Evolutionary conservation across 75 land plant species (phyloP).

Genomic region (Pinus taeda): DNA sequence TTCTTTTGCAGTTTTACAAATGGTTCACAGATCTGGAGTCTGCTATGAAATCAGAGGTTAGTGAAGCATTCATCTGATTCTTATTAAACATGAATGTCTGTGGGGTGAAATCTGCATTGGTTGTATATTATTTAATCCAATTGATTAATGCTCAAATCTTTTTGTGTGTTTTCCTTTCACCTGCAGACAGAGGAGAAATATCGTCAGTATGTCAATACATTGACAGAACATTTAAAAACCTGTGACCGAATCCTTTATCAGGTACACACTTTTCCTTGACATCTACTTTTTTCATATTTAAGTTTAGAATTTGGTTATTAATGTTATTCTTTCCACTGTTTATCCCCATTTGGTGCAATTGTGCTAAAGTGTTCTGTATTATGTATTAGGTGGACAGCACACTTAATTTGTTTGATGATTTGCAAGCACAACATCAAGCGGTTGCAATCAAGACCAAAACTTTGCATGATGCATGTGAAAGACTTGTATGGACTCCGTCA

Average conservation of each 20-base stretch:
- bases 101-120: background rate
- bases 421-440: slow-evolving; percentile 94
- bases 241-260: slow-evolving; percentile 82
- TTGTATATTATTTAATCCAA: background rate
- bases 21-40: slow-evolving; percentile 96
- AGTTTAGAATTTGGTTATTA: background rate
- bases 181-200: slow-evolving; percentile 96
- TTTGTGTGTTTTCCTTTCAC: background rate
- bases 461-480: slow-evolving; percentile 98
- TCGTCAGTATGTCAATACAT: slow-evolving; percentile 80
- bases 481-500: slow-evolving; percentile 45
- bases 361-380: background rate
- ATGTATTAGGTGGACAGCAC: slow-evolving; percentile 81
- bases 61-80: slow-evolving; percentile 1
- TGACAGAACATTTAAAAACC: slow-evolving; percentile 71
- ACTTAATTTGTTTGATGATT: slow-evolving; percentile 73
- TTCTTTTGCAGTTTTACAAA: slow-evolving; percentile 77
- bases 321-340: background rate
- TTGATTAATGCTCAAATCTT: background rate
- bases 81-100: background rate
- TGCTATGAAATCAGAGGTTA: slow-evolving; percentile 93
- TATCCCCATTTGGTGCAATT: background rate
- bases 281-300: background rate
- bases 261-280: slow-evolving; percentile 19
- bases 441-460: slow-evolving; percentile 97